Conservation (phyloP, 2,329 filamentous ascomycete genomes). For the Akanthomyces muscarius region DNA sequence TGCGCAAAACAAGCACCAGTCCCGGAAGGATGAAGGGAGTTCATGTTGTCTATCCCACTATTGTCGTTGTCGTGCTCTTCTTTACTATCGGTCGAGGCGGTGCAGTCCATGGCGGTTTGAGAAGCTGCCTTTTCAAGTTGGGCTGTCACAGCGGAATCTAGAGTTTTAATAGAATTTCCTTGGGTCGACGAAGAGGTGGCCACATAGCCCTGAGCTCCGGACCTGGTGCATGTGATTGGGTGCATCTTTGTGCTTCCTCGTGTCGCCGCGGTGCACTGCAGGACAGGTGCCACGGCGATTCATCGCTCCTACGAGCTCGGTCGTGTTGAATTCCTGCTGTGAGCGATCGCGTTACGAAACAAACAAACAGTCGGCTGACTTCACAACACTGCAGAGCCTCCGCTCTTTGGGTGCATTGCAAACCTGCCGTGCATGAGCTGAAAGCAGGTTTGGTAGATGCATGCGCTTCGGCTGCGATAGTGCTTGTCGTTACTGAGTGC, state of each 20-base stretch:
- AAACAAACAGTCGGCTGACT: neutral
- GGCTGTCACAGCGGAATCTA: neutral
- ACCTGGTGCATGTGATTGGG: neutral
- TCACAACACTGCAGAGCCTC: neutral
- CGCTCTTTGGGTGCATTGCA: neutral
- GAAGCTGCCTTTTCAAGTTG: neutral
- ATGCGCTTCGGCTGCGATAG: neutral
- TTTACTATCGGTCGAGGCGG: too few relatives aligned
- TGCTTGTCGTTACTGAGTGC: neutral
- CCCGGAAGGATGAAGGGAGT: neutral
- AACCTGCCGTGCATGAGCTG: neutral
- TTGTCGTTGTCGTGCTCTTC: neutral
- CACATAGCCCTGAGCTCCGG: neutral
- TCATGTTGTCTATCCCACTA: neutral
- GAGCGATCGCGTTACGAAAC: neutral
- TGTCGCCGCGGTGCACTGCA: neutral
- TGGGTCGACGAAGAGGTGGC: neutral
- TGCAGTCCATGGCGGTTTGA: neutral
- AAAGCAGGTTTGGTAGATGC: neutral
- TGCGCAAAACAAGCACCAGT: neutral
- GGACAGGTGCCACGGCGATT: neutral
- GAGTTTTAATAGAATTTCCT: neutral
- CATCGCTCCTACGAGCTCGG: neutral
- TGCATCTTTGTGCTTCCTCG: conserved; percentile 1
- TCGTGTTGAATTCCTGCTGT: neutral